Percentiles rank a stretch among this genome's conserved stretches.
These are phyloP conservation scores for Cytospora paraplurivora DNA, from an alignment of 2,329 filamentous ascomycete genomes.

Conservation along the genomic window DNA sequence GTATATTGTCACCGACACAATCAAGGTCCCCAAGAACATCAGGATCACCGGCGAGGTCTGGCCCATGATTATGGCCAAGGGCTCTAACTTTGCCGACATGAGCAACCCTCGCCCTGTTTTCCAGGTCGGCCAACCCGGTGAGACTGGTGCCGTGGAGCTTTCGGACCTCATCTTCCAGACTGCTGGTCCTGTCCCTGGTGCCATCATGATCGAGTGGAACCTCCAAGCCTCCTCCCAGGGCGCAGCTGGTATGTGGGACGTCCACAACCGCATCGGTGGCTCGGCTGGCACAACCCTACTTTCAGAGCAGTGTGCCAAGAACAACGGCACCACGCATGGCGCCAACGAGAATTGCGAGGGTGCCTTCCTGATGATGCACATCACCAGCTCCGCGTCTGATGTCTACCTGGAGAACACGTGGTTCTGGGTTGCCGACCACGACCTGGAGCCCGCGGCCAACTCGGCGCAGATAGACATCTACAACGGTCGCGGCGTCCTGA, in stretches of 20 bases:
- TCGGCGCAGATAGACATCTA: constrained; percentile 75
- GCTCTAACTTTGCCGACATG: constrained; percentile 71
- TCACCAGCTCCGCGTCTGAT: constrained; percentile 59
- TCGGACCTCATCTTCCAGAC: constrained; percentile 86
- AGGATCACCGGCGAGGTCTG: constrained; percentile 91
- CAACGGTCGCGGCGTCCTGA: constrained; percentile 80
- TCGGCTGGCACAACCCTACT: constrained; percentile 82
- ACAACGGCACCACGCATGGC: constrained; percentile 61
- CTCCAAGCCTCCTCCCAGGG: constrained; percentile 68
- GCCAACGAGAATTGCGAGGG: constrained; percentile 71
- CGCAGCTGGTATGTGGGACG: constrained; percentile 84
- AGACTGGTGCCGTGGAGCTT: constrained; percentile 81
- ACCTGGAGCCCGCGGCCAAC: constrained; percentile 73
- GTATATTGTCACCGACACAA: constrained; percentile 69
- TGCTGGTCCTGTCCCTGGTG: constrained; percentile 79
- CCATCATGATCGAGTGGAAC: constrained; percentile 92
- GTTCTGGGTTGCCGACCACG: constrained; percentile 91
- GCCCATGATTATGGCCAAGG: constrained; percentile 85
- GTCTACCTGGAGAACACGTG: constrained; percentile 87
- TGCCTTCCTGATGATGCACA: constrained; percentile 69
- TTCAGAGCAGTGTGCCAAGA: constrained; percentile 77
- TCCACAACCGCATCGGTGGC: constrained; percentile 92
- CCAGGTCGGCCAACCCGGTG: constrained; percentile 77
- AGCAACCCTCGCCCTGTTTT: constrained; percentile 80
- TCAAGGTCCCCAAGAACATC: constrained; percentile 75